Conservation (phyloP, 2,329 filamentous ascomycete species). For the Exophiala lecanii-corni region DNA sequence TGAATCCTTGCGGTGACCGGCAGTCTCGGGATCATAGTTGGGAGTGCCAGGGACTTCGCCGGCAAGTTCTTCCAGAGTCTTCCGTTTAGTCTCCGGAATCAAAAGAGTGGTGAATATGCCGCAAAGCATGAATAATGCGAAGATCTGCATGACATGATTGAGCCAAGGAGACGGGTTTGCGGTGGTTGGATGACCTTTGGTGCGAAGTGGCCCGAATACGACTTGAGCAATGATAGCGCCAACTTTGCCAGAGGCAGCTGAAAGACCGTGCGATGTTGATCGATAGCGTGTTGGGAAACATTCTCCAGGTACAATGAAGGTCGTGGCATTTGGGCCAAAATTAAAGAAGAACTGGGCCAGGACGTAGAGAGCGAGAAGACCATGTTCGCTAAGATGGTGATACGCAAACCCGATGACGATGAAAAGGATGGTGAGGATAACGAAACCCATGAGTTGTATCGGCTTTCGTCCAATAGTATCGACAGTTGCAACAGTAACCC, state of each 20-base stretch:
- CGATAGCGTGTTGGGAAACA: conserved; percentile 62
- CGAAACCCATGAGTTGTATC: conserved; percentile 63
- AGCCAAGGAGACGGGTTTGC: conserved; percentile 60
- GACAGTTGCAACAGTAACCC: conserved; percentile 70
- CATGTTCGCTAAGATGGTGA: conserved; percentile 43
- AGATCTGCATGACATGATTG: conserved; percentile 59
- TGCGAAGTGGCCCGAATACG: conserved; percentile 60
- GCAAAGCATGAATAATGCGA: conserved; percentile 62
- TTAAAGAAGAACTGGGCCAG: conserved; percentile 65
- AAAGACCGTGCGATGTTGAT: conserved; percentile 60
- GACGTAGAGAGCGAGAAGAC: conserved; percentile 59
- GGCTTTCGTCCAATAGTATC: conserved; percentile 73
- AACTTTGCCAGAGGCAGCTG: conserved; percentile 62
- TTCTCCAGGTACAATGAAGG: conserved; percentile 61
- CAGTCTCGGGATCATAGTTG: conserved; percentile 38
- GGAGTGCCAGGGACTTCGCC: conserved; percentile 60
- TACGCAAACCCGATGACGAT: conserved; percentile 59
- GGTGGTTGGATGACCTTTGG: conserved; percentile 49
- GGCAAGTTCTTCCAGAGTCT: conserved; percentile 66
- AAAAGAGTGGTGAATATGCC: conserved; percentile 65
- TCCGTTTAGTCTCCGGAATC: conserved; percentile 72
- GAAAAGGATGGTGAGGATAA: conserved; percentile 57
- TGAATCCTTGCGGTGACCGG: conserved; percentile 24
- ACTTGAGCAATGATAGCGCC: conserved; percentile 64
- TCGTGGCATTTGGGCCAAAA: conserved; percentile 62